Evolutionary conservation across 129 eudicot genomes (phyloP).

Genomic region (Mikania micrantha): DNA sequence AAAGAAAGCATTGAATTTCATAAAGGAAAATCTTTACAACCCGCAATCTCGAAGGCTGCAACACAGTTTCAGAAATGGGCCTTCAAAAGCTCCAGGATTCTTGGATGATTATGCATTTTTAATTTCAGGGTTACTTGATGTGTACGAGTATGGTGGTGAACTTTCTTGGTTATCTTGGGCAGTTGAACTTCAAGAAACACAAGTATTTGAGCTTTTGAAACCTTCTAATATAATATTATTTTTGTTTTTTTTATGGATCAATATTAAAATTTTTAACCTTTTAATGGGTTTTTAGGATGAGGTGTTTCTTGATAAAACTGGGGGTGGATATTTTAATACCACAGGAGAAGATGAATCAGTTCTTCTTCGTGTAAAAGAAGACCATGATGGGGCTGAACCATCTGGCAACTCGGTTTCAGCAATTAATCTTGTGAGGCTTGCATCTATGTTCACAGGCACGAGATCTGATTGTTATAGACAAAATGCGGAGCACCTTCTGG

Average conservation of each 20-base stretch:
- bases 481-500: conserved; percentile 73
- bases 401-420: conserved; percentile 90
- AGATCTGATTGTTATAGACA: conserved; percentile 52
- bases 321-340: conserved; percentile 91
- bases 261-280: background rate
- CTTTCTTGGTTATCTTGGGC: conserved; percentile 79
- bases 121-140: conserved; percentile 70
- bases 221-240: background rate
- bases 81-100: conserved; percentile 94
- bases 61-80: conserved; percentile 85
- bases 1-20: conserved; percentile 62
- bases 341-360: conserved; percentile 85
- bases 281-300: conserved; percentile 46
- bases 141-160: conserved; percentile 76
- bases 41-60: conserved; percentile 47
- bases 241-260: background rate
- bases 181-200: conserved; percentile 76
- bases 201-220: conserved; percentile 34
- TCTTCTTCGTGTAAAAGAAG: conserved; percentile 95
- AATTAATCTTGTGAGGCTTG: conserved; percentile 64
- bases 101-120: conserved; percentile 89
- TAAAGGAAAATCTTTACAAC: conserved; percentile 61
- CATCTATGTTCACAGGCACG: conserved; percentile 44
- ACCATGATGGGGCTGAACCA: conserved; percentile 96
- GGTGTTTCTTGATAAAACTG: conserved; percentile 72